A percentile compares a stretch with the other conserved stretches of the same genome.
Evolutionary conservation across 768 basidiomycete species (phyloP).

Genomic region (Pleurotus djamor): DNA sequence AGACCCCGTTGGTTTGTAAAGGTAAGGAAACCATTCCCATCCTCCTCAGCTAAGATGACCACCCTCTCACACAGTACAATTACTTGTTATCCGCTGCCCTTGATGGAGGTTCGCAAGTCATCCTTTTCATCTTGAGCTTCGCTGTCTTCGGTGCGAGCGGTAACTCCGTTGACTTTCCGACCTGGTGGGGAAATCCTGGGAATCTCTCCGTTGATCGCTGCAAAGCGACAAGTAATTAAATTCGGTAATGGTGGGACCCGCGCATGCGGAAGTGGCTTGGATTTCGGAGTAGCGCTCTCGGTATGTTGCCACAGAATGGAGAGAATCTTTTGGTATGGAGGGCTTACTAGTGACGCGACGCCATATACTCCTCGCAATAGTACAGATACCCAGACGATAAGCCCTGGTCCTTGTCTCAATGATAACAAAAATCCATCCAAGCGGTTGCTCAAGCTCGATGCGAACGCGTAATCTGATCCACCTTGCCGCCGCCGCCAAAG

Average conservation of each 20-base stretch:
- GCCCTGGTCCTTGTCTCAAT: not conserved
- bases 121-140: conserved; percentile 45
- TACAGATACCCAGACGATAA: not conserved
- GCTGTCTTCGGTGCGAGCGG: conserved; percentile 36
- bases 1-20: conserved; percentile 47
- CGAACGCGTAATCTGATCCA: not conserved
- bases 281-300: not conserved
- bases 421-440: not conserved
- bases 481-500: not conserved
- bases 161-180: conserved; percentile 38
- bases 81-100: conserved; percentile 47
- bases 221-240: conserved; percentile 7
- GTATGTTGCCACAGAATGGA: not conserved
- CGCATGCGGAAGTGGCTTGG: not conserved
- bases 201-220: conserved; percentile 36
- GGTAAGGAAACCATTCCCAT: conserved; percentile 17
- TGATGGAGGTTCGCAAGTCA: conserved; percentile 46
- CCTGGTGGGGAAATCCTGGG: conserved; percentile 44
- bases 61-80: conserved; percentile 28
- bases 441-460: not conserved
- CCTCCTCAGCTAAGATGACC: not conserved
- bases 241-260: not conserved
- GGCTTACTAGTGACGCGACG: not conserved
- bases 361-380: not conserved
- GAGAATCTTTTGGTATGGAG: not conserved